Evolutionary conservation across 768 basidiomycete genomes (phyloP), one percentile per base, ranked within the genome.

Genomic region (Mycena chlorophos): DNA sequence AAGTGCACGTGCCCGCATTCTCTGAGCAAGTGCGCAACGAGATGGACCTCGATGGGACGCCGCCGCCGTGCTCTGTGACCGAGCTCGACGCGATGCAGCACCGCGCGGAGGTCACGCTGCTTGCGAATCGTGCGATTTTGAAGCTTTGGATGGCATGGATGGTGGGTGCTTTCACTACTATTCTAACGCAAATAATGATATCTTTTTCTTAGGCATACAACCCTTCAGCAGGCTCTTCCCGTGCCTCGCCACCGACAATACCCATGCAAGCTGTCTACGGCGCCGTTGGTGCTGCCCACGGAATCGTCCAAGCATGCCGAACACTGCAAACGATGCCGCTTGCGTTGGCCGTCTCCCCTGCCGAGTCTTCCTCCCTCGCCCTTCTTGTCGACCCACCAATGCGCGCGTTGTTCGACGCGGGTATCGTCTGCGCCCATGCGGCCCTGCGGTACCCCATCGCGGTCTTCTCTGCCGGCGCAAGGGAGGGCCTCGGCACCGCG

Each of bases 221-320:
- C 22, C 28, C 13, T 4, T 31, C 48, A n/a, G 23, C 28, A 4
- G 20, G 22, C 20, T 14, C 53, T 39, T 14, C 49, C 12, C 14
- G 49, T 16, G 26, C 19, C 8, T 4, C 30, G 51, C 56, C 54
- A 69, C 50, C 65, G 70, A 52, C 66, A 74, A 12, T 72, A 75
- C 51, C 46, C 6, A 78, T 78, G 53, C 82, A 84, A 55, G 85
- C 84, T 1, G 75, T 78, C 14, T 75, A 80, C 31, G 82, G 83
- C 29, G 79, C 79, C 27, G 74, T 88, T 37, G 81, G 79, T 51
- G 88, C 90, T 1, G 87, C 88, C 10, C 87, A 89, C 62, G 68
- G 70, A 2, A 79, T 90, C 54, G 73, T 90, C 30, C 77, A 76
- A 54, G 81, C 86, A 0, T 72, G 76, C 37, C 73, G 73, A 52